Evolutionary conservation across 768 basidiomycete species (phyloP).

Genomic region (Phaeotremella skinneri): DNA sequence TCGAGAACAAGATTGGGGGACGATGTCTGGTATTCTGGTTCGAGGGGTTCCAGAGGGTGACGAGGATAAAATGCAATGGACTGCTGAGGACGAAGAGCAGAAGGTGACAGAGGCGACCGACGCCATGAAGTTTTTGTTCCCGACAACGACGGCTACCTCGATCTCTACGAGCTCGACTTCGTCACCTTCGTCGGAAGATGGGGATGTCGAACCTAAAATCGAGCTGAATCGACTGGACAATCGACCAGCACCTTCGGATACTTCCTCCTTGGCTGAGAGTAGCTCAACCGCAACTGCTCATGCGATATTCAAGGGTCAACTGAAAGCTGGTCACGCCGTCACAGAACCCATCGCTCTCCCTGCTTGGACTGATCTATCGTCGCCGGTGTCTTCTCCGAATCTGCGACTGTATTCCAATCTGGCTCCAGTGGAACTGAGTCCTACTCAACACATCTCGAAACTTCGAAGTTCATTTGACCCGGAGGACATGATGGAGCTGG

Average conservation of each 20-base stretch:
- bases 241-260: slow-evolving; percentile 22
- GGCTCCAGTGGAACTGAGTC: slow-evolving; percentile 25
- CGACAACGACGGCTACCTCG: not conserved
- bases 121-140: slow-evolving; percentile 39
- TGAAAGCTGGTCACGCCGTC: slow-evolving; percentile 17
- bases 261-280: slow-evolving; percentile 18
- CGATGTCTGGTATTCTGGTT: slow-evolving; percentile 25
- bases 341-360: slow-evolving; percentile 8
- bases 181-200: slow-evolving; percentile 20
- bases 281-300: slow-evolving; percentile 17
- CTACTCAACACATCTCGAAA: slow-evolving; percentile 32
- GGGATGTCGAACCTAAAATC: slow-evolving; percentile 12
- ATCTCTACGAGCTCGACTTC: slow-evolving; percentile 12
- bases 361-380: slow-evolving; percentile 28
- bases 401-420: slow-evolving; percentile 10
- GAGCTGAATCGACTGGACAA: slow-evolving; percentile 35
- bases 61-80: slow-evolving; percentile 19
- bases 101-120: slow-evolving; percentile 45
- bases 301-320: slow-evolving; percentile 7
- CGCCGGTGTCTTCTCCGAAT: slow-evolving; percentile 32
- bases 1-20: slow-evolving; percentile 37
- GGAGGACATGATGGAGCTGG: slow-evolving; percentile 26
- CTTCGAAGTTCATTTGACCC: slow-evolving; percentile 29
- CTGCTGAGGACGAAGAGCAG: slow-evolving; percentile 35
- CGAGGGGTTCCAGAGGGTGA: slow-evolving; percentile 17